These are phyloP conservation scores for Colletotrichum gloeosporioides DNA, from an alignment of 2,329 filamentous ascomycete species.

Conservation along the genomic window DNA sequence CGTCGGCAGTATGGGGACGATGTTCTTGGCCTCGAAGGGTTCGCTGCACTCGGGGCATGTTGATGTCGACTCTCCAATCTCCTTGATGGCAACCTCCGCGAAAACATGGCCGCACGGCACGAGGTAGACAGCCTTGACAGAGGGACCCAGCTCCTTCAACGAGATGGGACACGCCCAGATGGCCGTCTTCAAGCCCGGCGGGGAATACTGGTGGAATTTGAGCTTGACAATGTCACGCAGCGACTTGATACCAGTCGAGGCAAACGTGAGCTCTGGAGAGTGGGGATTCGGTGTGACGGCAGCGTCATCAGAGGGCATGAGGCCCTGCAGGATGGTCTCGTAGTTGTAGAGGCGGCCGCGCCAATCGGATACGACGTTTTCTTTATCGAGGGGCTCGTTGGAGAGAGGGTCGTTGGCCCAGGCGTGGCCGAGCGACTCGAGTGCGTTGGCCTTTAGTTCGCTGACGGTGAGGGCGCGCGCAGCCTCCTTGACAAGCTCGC, in stretches of 20 bases:
- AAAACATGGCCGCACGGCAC: conserved; percentile 97
- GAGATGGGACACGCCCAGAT: conserved; percentile 87
- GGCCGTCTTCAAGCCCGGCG: conserved; percentile 51
- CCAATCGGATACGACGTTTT: conserved; percentile 83
- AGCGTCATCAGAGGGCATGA: conserved; percentile 50
- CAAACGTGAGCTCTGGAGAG: conserved; percentile 41
- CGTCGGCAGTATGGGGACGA: conserved; percentile 82
- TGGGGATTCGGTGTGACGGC: conserved; percentile 30
- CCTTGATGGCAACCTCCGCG: conserved; percentile 82
- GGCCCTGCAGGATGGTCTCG: conserved; percentile 76
- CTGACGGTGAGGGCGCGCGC: conserved; percentile 82
- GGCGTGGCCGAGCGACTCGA: conserved; percentile 83
- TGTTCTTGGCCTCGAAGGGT: conserved; percentile 73
- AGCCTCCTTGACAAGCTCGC: conserved; percentile 94
- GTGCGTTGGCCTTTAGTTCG: conserved; percentile 86
- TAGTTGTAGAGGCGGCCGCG: conserved; percentile 92
- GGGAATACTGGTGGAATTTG: conserved; percentile 64
- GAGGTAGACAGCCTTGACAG: conserved; percentile 82
- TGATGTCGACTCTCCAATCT: conserved; percentile 71
- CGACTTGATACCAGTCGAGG: conserved; percentile 70
- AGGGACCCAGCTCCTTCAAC: conserved; percentile 81
- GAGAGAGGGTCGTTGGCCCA: conserved; percentile 93
- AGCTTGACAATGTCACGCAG: conserved; percentile 88
- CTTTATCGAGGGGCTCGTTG: conserved; percentile 70
- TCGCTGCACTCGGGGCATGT: conserved; percentile 76